Evolutionary conservation across 208 protist genomes (phyloP).

Genomic region (Endotrypanum monterogeii): DNA sequence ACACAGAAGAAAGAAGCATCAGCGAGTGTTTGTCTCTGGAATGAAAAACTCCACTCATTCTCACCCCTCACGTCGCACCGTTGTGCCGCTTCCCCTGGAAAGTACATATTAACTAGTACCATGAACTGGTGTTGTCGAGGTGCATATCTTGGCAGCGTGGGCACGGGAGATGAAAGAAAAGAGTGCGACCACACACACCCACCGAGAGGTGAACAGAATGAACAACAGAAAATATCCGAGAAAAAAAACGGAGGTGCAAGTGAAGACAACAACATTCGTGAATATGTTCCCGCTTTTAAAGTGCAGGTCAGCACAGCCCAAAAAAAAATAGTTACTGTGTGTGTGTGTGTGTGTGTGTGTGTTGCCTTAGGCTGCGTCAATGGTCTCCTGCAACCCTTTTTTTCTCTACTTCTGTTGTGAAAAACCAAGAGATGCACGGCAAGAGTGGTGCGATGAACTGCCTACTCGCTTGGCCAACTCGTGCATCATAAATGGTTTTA

Average conservation of each 20-base stretch:
- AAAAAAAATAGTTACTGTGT: not conserved
- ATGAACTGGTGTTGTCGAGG: not conserved
- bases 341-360: no score
- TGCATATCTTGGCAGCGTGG: not conserved
- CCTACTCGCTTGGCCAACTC: not conserved
- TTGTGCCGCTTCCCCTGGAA: not conserved
- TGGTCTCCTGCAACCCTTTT: not conserved
- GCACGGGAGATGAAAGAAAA: not conserved
- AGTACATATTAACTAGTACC: not conserved
- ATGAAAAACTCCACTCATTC: not conserved
- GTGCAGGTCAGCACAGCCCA: not conserved
- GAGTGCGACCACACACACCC: not conserved
- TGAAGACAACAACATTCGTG: not conserved
- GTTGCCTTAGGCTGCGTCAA: no score
- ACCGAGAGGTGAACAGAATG: not conserved
- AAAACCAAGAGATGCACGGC: not conserved
- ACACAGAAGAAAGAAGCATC: no score
- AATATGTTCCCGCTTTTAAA: not conserved
- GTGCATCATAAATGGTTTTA: not conserved
- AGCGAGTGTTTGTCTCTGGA: not conserved
- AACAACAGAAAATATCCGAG: not conserved
- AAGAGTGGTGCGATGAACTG: not conserved
- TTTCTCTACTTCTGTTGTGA: not conserved
- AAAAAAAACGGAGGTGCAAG: not conserved
- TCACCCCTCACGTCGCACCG: not conserved